Base-by-base conservation (phyloP, 805 yeast species). In the Candida oleophila region DNA sequence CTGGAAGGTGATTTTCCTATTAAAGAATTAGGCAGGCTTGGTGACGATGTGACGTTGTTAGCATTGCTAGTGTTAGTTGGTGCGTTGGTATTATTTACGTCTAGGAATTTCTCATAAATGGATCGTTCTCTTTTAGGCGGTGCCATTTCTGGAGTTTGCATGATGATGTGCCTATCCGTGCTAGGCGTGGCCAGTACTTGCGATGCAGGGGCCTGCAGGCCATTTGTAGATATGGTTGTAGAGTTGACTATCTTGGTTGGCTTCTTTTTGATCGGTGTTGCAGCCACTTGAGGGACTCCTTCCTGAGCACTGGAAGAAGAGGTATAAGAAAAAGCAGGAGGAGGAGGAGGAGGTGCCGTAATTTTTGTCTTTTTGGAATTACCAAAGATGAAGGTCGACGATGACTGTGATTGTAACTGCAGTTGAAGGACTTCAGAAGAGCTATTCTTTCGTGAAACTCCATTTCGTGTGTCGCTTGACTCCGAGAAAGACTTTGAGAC, bases 401-500 rank as follows among this genome's bases (percentile, higher is more conserved):
- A 18, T 11, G 22, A 5, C 14, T 12, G 22, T 9, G 18, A 21
- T 19, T 19, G 14, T 19, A 20, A 9, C 14, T 12, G 39, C 19
- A 3, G 11, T 19, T 9, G 9, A 11, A 4, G 16, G 5, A 22
- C 14, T 12, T 12, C 18, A 30, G 30, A 25, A 25, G 30, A 25
- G 30, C 30, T 25, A 16, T 16, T 36, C 16, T 12, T 20, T 20
- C 21, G 4, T 18, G 39, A 36, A 36, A 15, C 22, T 4, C 9
- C 11, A 25, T 25, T 25, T 25, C 30, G 30, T 7, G 30, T 7
- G 11, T 25, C 30, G 11, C 11, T 41, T 5, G 41, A 12, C 14
- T 44, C 43, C 5, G 47, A 32, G 14, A 44, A 39, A n/a, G 47
- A 44, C 36, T 41, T 42, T 7, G 71, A 62, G 52, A 72, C 60